Conservation (phyloP, 371 early-diverging fungal genomes). For the Haplosporangium sp. region DNA sequence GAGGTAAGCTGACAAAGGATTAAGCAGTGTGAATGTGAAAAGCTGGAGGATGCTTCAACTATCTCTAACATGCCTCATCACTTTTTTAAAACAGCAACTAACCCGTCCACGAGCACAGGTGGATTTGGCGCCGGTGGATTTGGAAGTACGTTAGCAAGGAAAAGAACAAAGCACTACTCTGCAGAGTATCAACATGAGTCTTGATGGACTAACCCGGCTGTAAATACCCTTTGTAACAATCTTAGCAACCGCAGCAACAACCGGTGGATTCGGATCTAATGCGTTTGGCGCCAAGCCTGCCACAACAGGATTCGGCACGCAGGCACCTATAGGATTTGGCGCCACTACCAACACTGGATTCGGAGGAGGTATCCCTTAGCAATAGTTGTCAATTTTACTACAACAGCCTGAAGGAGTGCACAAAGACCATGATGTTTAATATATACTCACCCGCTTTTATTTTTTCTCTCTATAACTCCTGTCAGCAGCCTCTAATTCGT, state of each 20-base stretch:
- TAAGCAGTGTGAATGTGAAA: background rate
- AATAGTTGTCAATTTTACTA: too few relatives aligned
- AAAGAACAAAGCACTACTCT: background rate
- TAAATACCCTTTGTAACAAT: background rate
- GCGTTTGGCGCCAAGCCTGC: slow-evolving; percentile 61
- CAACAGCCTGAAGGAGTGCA: too few relatives aligned
- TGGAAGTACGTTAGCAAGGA: slow-evolving; percentile 25
- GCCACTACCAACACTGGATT: slow-evolving; percentile 57
- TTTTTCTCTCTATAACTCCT: slow-evolving; percentile 33
- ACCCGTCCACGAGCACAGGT: slow-evolving; percentile 57
- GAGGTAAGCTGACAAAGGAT: slow-evolving; percentile 55
- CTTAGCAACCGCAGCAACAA: slow-evolving; percentile 40
- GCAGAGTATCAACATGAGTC: background rate
- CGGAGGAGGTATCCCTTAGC: slow-evolving; percentile 39
- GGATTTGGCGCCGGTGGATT: slow-evolving; percentile 53
- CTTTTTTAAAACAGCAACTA: slow-evolving; percentile 57
- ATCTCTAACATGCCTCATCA: background rate
- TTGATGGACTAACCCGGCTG: background rate
- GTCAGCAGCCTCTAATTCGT: slow-evolving; percentile 53
- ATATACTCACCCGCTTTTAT: background rate
- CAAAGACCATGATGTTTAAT: too few relatives aligned
- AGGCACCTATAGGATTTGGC: slow-evolving; percentile 51
- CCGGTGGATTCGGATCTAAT: slow-evolving; percentile 61
- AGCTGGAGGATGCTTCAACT: background rate
- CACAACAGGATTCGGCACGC: slow-evolving; percentile 54